These are phyloP conservation scores for Phoma sp. DNA, from an alignment of 2,329 filamentous ascomycete species.

Conservation along the genomic window DNA sequence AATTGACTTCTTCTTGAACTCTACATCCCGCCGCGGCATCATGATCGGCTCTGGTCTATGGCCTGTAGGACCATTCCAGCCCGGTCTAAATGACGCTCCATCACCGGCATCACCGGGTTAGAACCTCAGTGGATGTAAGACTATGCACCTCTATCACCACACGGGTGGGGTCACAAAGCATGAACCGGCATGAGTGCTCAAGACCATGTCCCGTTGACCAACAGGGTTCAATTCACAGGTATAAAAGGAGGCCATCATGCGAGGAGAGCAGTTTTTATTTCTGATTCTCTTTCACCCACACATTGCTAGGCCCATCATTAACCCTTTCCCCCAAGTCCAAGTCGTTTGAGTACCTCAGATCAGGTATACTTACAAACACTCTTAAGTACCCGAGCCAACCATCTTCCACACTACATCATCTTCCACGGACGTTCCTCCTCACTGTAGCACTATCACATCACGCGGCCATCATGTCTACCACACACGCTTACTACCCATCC, in stretches of 20 bases:
- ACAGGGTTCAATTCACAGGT: constrained; percentile 35
- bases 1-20: constrained; percentile 38
- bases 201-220: constrained; percentile 40
- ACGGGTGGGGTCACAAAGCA: constrained; percentile 47
- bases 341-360: constrained; percentile 9
- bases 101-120: constrained; percentile 46
- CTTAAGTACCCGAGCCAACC: constrained; percentile 7
- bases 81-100: constrained; percentile 45
- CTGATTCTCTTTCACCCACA: constrained; percentile 38
- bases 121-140: constrained; percentile 47
- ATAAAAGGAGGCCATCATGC: constrained; percentile 48
- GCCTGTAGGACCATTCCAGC: constrained; percentile 42
- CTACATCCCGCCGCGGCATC: constrained; percentile 40
- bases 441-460: constrained; percentile 10
- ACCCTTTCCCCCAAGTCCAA: not conserved
- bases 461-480: constrained; percentile 44
- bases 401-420: not conserved
- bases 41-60: constrained; percentile 45
- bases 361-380: constrained; percentile 18
- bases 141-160: constrained; percentile 51
- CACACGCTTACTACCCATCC: constrained; percentile 44
- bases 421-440: not conserved
- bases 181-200: constrained; percentile 45
- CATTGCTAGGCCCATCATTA: constrained; percentile 21
- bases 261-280: constrained; percentile 26